Percentiles rank a stretch among this genome's conserved stretches.
phyloP scores from a whole-genome alignment of 129 eudicot species.

The Chrysanthemum seticuspe region DNA sequence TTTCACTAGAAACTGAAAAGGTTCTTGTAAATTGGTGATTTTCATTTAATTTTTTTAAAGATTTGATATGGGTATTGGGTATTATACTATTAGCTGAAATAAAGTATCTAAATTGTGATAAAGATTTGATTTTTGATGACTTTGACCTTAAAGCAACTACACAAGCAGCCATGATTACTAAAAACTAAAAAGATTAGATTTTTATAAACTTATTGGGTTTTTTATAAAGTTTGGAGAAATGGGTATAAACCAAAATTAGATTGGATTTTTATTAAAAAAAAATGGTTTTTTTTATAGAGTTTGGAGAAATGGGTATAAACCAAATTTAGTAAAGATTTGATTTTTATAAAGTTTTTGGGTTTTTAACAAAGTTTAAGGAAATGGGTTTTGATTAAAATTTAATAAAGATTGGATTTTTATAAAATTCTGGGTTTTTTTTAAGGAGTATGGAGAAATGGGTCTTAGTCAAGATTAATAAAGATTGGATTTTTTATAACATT shows the following conservation, averaged over 20 bases:
- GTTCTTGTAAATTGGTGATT: slow-evolving; percentile 49
- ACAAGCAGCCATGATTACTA: slow-evolving; percentile 75
- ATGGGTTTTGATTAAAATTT: too few relatives aligned
- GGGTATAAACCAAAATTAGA: slow-evolving; percentile 30
- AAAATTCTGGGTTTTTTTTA: too few relatives aligned
- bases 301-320: not conserved
- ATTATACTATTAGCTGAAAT: slow-evolving; percentile 39
- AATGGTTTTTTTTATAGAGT: not conserved
- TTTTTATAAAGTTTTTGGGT: too few relatives aligned
- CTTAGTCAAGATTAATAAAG: not conserved
- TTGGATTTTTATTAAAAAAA: not conserved
- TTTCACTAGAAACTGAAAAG: slow-evolving; percentile 45
- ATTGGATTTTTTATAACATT: too few relatives aligned
- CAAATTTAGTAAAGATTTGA: not conserved
- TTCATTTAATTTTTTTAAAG: slow-evolving; percentile 19
- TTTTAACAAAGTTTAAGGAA: too few relatives aligned
- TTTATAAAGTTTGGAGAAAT: slow-evolving; percentile 14
- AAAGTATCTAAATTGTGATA: slow-evolving; percentile 73
- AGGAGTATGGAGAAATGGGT: not conserved
- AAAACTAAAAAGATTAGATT: slow-evolving; percentile 2
- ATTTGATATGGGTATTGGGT: slow-evolving; percentile 43
- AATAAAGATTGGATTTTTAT: too few relatives aligned
- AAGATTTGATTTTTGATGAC: slow-evolving; percentile 58
- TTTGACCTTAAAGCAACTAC: slow-evolving; percentile 63
- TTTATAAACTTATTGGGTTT: not conserved